Percentiles rank a stretch among this genome's conserved stretches.
Evolutionary conservation across 2,329 filamentous ascomycete genomes (phyloP).

Genomic region (Talaromyces sp.): DNA sequence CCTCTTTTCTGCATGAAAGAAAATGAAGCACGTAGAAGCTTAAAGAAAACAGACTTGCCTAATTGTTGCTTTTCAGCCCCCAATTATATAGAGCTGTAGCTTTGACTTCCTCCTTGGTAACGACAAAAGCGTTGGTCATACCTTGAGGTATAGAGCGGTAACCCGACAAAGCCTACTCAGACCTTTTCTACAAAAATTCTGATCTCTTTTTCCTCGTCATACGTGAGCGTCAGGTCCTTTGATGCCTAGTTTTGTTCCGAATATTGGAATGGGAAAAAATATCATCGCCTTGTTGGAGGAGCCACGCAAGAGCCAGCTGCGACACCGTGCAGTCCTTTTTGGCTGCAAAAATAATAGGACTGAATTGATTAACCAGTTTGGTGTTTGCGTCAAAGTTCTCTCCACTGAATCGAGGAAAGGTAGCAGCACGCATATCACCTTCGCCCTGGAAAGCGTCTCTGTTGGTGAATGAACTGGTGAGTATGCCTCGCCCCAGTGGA

Average conservation of each 20-base stretch:
- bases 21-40: neutral
- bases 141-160: neutral
- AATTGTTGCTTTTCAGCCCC: neutral
- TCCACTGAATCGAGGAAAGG: neutral
- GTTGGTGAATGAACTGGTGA: conserved; percentile 11
- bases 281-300: conserved; percentile 9
- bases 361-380: neutral
- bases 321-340: conserved; percentile 14
- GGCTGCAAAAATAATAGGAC: conserved; percentile 7
- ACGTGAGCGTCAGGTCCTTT: conserved; percentile 17
- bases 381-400: neutral
- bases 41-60: neutral
- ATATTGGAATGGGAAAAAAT: conserved; percentile 24
- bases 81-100: neutral
- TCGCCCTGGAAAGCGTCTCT: neutral
- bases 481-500: conserved; percentile 15
- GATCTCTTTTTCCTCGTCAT: conserved; percentile 13
- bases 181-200: neutral
- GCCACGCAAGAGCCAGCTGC: conserved; percentile 15
- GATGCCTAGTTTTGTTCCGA: conserved; percentile 21
- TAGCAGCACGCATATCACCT: neutral
- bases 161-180: neutral
- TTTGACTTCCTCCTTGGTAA: neutral
- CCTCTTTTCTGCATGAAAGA: neutral
- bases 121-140: neutral